Evolutionary conservation across 129 eudicot genomes (phyloP).

Genomic region (Tanacetum coccineum): DNA sequence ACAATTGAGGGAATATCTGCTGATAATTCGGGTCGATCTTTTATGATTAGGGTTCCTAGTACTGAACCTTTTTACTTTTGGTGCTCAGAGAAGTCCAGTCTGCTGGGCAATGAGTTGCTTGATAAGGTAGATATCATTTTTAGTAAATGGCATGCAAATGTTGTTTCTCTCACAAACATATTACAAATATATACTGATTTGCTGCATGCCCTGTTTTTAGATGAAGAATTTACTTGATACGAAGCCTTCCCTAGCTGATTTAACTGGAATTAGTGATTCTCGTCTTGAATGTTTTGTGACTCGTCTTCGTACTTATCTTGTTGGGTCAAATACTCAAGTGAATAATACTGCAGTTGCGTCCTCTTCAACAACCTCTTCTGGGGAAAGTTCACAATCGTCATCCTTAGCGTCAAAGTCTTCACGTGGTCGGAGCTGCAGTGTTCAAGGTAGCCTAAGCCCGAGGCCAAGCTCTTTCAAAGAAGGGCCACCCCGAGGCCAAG

Average conservation of each 20-base stretch:
- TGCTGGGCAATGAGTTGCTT: constrained; percentile 76
- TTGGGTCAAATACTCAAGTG: constrained; percentile 36
- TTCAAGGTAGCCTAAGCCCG: constrained; percentile 68
- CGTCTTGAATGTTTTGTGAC: constrained; percentile 78
- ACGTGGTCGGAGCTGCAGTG: constrained; percentile 35
- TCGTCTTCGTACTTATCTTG: constrained; percentile 57
- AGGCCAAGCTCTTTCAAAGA: constrained; percentile 65
- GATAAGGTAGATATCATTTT: constrained; percentile 47
- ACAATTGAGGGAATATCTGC: constrained; percentile 61
- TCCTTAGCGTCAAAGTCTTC: constrained; percentile 36
- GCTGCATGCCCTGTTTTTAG: constrained; percentile 31
- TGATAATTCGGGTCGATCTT: constrained; percentile 83
- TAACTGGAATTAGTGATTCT: constrained; percentile 87
- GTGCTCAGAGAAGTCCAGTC: constrained; percentile 90
- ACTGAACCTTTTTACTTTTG: constrained; percentile 52
- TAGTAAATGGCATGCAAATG: neutral
- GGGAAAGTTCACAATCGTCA: constrained; percentile 30
- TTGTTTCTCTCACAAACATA: neutral
- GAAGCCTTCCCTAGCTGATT: constrained; percentile 69
- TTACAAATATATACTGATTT: constrained; percentile 1
- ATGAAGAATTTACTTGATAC: constrained; percentile 63
- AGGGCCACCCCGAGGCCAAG: constrained; percentile 38
- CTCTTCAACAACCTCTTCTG: constrained; percentile 8
- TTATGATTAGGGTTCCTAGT: constrained; percentile 39
- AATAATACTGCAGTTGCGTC: neutral